Evolutionary conservation across 2,329 filamentous ascomycete genomes (phyloP), one percentile per base, ranked within the genome.

Genomic region (Aspergillus sp.): DNA sequence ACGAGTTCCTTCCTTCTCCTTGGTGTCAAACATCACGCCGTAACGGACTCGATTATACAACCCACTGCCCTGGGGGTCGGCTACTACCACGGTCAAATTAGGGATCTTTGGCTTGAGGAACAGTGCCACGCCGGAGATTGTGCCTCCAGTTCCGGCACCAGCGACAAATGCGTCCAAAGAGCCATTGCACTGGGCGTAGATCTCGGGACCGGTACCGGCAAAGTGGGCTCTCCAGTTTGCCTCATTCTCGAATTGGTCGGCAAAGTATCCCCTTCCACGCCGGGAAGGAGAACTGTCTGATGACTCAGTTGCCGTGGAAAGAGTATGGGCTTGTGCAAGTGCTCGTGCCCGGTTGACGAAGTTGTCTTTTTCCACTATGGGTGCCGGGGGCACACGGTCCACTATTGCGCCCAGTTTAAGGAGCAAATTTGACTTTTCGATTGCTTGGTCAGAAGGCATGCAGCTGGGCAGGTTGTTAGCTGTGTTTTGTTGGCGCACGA

Each of bases 121-220:
- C 56, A 88, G 81, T 7, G 93, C 88, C 20, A 96, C 89, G 13
- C 95, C 95, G 9, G 91, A 89, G 22, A 99, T 87, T 3, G 95
- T 99, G 4, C 95, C 95, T 20, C 95, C 95, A 0, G 95, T 99
- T 3, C 95, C 95, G 1, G 95, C 95, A 30, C 95, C 95, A 0
- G 93, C 89, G 0, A 98, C 89, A 69, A 98, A 98, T 3, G 91
- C 93, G 72, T 96, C 90, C 2, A 98, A 70, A 7, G 75, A 75
- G 0, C 91, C 91, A 22, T 80, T 83, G 5, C 89, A 90, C 77
- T 99, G 95, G 1, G 80, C 77, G 67, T 85, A 89, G 64, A 99
- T 95, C 77, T 99, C 95, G 0, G 93, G 95, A 0, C 95, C 95
- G 0, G 95, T 99, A 13, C 86, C 85, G 19, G 83, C 79, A 66